Evolutionary conservation across 2,329 filamentous ascomycete genomes (phyloP), one percentile per base, ranked within the genome.

Genomic region (Fusarium nygamai): DNA sequence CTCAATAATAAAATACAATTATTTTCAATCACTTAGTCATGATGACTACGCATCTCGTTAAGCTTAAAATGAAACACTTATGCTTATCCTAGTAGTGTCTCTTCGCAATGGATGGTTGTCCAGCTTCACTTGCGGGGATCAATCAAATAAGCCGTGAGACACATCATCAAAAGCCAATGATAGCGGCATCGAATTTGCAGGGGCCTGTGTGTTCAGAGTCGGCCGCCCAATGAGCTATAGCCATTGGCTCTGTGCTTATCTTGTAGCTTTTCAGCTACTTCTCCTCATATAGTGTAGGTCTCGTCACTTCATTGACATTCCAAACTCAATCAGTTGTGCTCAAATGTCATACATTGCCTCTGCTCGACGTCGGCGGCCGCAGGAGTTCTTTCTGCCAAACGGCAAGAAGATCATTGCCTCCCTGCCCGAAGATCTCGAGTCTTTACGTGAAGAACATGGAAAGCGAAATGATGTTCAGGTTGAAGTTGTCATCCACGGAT

Each of bases 401-500:
- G 90, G 90, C 33, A 85, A 85, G 62, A 85, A 86, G 71, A 84
- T 91, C 10, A 86, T 91, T 62, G 86, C 91, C 59, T 88, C 88
- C 12, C 81, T 86, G 3, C 90, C 90, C 3, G 87, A 90, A 74
- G 89, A 91, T 71, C 84, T 85, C 8, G 83, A 84, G n/a, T 76
- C 78, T 3, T 79, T 91, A 34, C 83, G 85, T 10, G 82, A 82
- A 50, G 84, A 85, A 39, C 83, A 90, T 46, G 77, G 79, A 8
- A 72, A 79, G 10, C 64, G 70, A 31, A 75, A 76, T 11, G 76
- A 79, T 24, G 57, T 78, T 13, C 83, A 87, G 57, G 88, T 90
- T 61, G 88, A 91, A 72, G 80, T 91, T 17, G 86, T 90, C n/a
- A 83, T 92, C 58, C 87, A 88, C 67, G 90, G 90, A 14, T 89